These are phyloP conservation scores for Salvia splendens DNA, from an alignment of 257 asterid species.

Conservation along the genomic window DNA sequence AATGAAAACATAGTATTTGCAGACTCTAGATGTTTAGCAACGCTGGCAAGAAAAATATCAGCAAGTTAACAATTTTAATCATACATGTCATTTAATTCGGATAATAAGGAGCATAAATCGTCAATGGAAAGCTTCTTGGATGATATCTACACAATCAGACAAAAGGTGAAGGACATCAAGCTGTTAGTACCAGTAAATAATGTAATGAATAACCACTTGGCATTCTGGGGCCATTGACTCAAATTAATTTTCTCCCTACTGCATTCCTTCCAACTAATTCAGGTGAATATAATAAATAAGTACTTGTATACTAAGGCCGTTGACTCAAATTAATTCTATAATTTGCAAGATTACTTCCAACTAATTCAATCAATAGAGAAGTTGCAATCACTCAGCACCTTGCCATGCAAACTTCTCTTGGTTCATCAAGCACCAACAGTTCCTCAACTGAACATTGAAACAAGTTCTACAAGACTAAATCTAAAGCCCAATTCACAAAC, in stretches of 20 bases:
- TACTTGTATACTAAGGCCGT: not conserved
- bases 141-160: not conserved
- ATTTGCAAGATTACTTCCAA: not conserved
- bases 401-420: not conserved
- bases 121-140: constrained; percentile 5
- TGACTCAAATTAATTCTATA: not conserved
- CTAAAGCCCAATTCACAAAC: constrained; percentile 10
- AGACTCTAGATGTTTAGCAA: constrained; percentile 79
- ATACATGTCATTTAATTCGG: constrained; percentile 4
- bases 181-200: not conserved
- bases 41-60: constrained; percentile 49
- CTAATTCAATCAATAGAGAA: constrained; percentile 3
- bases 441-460: not conserved
- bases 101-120: not conserved
- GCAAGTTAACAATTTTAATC: constrained; percentile 40
- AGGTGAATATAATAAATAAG: not conserved
- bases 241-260: not conserved
- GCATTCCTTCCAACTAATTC: constrained; percentile 12
- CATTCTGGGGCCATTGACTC: not conserved
- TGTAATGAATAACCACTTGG: not conserved
- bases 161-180: not conserved
- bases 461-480: constrained; percentile 15
- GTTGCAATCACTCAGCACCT: not conserved
- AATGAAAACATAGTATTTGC: constrained; percentile 97
- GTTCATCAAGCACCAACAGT: constrained; percentile 20